These are phyloP conservation scores for Colletotrichum tabaci DNA, from an alignment of 2,329 filamentous ascomycete species.

Conservation along the genomic window DNA sequence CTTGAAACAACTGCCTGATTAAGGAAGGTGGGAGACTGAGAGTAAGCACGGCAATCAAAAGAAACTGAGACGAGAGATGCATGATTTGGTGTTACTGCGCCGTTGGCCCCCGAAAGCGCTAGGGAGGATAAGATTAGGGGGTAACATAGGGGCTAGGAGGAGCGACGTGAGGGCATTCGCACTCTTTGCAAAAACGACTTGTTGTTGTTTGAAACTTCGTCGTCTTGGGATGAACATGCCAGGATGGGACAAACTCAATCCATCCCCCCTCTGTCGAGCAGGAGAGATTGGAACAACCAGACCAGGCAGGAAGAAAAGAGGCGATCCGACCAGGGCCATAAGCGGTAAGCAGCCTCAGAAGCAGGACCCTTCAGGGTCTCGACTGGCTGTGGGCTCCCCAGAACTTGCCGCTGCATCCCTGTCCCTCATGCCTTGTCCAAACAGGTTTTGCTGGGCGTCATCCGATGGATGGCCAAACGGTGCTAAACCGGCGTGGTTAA, in stretches of 20 bases:
- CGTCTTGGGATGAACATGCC: constrained; percentile 12
- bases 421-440: constrained; percentile 19
- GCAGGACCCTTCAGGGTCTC: constrained; percentile 36
- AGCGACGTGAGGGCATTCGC: constrained; percentile 9
- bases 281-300: not conserved
- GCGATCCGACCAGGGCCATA: constrained; percentile 15
- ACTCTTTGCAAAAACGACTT: not conserved
- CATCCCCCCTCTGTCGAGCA: not conserved
- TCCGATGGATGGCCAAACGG: constrained; percentile 19
- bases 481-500: not conserved
- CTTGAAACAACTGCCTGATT: constrained; percentile 28
- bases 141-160: not conserved
- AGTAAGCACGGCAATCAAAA: constrained; percentile 27
- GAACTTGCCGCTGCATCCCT: constrained; percentile 32
- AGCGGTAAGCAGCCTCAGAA: constrained; percentile 26
- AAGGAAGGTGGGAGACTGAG: constrained; percentile 22
- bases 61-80: not conserved
- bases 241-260: constrained; percentile 14
- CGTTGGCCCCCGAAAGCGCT: not conserved
- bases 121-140: too few relatives aligned
- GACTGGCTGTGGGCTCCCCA: constrained; percentile 25
- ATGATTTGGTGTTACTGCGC: not conserved
- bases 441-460: constrained; percentile 37
- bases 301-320: not conserved
- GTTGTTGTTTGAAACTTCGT: not conserved